A percentile compares a stretch with the other conserved stretches of the same genome.
Evolutionary conservation across 106 monocot species (phyloP).

Genomic region (Dioscorea zingiberensis): DNA sequence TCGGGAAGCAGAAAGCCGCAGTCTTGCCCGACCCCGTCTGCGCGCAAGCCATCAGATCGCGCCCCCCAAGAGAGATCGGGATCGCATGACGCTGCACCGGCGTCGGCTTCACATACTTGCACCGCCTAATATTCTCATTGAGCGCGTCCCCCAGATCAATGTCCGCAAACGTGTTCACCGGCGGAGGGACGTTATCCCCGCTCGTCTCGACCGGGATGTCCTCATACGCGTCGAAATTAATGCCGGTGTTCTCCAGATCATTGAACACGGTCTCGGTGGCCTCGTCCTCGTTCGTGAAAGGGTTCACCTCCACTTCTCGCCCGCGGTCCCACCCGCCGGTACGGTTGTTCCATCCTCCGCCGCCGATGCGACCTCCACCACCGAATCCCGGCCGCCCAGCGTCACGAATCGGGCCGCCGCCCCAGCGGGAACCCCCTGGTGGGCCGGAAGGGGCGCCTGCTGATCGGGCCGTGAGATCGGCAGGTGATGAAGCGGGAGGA

Average conservation of each 20-base stretch:
- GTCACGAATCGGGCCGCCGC: conserved; percentile 17
- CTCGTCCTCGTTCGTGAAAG: conserved; percentile 42
- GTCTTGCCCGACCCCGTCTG: conserved; percentile 85
- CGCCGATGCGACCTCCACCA: conserved; percentile 10
- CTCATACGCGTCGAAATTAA: conserved; percentile 79
- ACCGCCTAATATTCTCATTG: conserved; percentile 70
- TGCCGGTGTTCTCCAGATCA: conserved; percentile 43
- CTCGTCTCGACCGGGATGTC: conserved; percentile 75
- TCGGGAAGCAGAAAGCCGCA: conserved; percentile 78
- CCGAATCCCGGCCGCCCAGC: conserved; percentile 7
- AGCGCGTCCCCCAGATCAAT: conserved; percentile 66
- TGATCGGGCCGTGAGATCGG: background rate
- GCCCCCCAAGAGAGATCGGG: conserved; percentile 51
- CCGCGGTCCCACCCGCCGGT: conserved; percentile 46
- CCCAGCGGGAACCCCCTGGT: conserved; percentile 26
- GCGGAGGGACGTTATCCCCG: conserved; percentile 49
- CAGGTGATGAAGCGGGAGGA: conserved; percentile 4
- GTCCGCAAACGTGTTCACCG: conserved; percentile 65
- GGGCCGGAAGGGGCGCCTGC: conserved; percentile 1
- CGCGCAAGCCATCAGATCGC: conserved; percentile 85
- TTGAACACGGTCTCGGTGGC: conserved; percentile 8
- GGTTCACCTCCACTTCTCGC: conserved; percentile 40
- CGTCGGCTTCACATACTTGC: conserved; percentile 74
- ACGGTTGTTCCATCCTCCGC: conserved; percentile 40
- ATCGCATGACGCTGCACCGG: conserved; percentile 79